These are phyloP conservation scores for Citrus cavaleriei DNA, from an alignment of 345 rosid species.

Conservation along the genomic window DNA sequence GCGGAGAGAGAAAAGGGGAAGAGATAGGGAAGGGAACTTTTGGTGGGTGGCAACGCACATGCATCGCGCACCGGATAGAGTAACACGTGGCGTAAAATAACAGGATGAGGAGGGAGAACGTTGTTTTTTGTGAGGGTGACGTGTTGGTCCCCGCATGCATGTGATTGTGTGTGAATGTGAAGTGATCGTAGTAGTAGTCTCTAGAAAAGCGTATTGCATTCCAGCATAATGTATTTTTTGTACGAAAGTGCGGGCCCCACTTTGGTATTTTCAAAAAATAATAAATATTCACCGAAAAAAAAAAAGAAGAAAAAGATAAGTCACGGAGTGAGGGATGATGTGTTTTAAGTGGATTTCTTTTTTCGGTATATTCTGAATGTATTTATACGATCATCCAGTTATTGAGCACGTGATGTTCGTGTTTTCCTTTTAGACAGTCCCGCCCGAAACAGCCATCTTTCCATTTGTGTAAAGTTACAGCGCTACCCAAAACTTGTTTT, in stretches of 20 bases:
- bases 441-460: not conserved
- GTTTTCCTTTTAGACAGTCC: not conserved
- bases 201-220: not conserved
- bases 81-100: slow-evolving; percentile 11
- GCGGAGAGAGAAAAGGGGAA: slow-evolving; percentile 9
- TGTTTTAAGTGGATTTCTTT: not conserved
- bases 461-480: not conserved
- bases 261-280: too few species aligned
- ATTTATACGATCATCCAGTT: not conserved
- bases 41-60: slow-evolving; percentile 7
- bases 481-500: not conserved
- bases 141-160: not conserved
- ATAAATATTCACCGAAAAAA: too few species aligned
- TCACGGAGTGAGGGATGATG: not conserved
- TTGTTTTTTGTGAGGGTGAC: slow-evolving; percentile 5
- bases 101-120: not conserved
- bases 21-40: too few species aligned
- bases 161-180: not conserved
- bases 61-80: not conserved
- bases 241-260: not conserved
- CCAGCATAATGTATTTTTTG: not conserved
- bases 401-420: not conserved
- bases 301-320: not conserved
- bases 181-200: not conserved
- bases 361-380: too few species aligned